Evolutionary conservation across 306 rosid genomes (phyloP), one percentile per base, ranked within the genome.

Genomic region (Fragaria ananassa): DNA sequence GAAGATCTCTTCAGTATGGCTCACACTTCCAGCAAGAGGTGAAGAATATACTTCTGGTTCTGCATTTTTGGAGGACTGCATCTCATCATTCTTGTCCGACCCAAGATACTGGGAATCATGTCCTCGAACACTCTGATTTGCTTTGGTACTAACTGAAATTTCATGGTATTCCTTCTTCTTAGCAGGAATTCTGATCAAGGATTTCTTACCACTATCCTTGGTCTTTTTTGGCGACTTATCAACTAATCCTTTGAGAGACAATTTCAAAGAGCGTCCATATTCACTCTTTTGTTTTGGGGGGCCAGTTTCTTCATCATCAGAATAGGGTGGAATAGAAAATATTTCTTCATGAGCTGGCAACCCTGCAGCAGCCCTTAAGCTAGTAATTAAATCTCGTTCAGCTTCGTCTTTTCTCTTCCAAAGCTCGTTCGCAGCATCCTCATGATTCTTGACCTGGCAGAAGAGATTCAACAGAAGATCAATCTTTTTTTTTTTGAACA

Each of bases 351-450:
- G 96, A 62, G 90, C 93, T 27, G 99, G 99, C 77, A 96, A 85
- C 75, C 98, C 99, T 51, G 97, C 97, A 34, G 93, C 97, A 82
- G 90, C 93, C 86, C 97, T 91, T 92, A 96, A 85, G 91, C 90
- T 89, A 68, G 85, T 74, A 81, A 96, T 86, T 78, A 91, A 85
- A 85, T 89, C 96, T 34, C 71, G 83, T 74, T 96, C 99, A 66
- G 91, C 88, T 74, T 79, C 70, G 37, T 96, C 93, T 85, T 83
- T 92, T 88, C 99, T 87, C 87, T 88, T 91, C 98, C 99, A 96
- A 75, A 96, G 94, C 87, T 96, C 98, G 83, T 86, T 91, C 64
- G 90, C 96, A 62, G 99, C 99, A 87, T 96, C 98, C 78, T 92
- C 99, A 35, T 89, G 89, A 87, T 85, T 87, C 88, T 89, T 84